Conservation (phyloP, 306 rosid genomes). For the Cajanus cajan region DNA sequence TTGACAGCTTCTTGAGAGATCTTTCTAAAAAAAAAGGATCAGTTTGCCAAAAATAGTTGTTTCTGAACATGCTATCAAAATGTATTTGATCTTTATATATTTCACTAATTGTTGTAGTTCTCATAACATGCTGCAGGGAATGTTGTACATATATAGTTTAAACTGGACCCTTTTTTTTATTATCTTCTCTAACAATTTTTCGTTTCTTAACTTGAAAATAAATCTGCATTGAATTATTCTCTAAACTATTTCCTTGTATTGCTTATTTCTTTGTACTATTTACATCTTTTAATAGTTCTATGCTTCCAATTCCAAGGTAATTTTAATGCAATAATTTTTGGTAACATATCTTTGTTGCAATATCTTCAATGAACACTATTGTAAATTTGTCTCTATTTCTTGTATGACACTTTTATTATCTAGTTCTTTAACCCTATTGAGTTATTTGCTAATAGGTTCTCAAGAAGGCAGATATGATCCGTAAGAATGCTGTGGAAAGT, state of each 20-base stretch:
- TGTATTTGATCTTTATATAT: slow-evolving; percentile 6
- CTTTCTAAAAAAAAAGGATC: neutral
- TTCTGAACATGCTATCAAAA: neutral
- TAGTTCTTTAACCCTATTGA: slow-evolving; percentile 20
- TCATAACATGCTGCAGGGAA: neutral
- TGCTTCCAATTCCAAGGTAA: neutral
- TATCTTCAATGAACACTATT: neutral
- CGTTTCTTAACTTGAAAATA: neutral
- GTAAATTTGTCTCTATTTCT: slow-evolving; percentile 2
- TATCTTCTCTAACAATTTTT: neutral
- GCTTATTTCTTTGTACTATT: neutral
- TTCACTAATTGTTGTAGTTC: slow-evolving; percentile 7
- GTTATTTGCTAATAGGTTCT: slow-evolving; percentile 65
- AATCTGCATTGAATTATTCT: neutral
- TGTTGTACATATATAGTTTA: neutral
- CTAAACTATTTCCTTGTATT: neutral
- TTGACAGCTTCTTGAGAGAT: neutral
- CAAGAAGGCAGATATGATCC: slow-evolving; percentile 97
- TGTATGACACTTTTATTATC: slow-evolving; percentile 1
- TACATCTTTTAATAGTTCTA: slow-evolving; percentile 13
- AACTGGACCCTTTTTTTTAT: neutral
- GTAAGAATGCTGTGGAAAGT: slow-evolving; percentile 99
- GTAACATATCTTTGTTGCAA: slow-evolving; percentile 2
- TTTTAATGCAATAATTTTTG: slow-evolving; percentile 9
- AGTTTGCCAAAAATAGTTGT: neutral